Conservation (phyloP, 1,284 basidiomycete species). For the Puccinia novopanici region DNA sequence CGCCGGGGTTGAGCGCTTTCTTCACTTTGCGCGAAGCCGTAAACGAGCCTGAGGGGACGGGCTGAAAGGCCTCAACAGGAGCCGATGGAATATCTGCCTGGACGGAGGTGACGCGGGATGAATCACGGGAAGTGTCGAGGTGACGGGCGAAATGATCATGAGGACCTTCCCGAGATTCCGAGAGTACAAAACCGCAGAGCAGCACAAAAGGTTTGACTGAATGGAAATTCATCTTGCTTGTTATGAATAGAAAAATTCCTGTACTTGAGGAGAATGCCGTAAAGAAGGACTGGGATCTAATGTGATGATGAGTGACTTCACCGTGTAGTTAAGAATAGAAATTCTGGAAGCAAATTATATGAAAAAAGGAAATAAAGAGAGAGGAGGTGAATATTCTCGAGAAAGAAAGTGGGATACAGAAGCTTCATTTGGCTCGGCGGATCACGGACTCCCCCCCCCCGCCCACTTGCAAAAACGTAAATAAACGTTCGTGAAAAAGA, state of each 20-base stretch:
- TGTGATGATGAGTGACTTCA: not conserved
- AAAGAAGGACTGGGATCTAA: not conserved
- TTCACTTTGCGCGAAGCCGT: not conserved
- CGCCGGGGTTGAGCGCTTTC: not conserved
- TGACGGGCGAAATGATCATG: constrained; percentile 5
- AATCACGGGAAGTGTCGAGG: constrained; percentile 6
- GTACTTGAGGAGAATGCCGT: not conserved
- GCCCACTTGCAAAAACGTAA: not conserved
- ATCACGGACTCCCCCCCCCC: not conserved
- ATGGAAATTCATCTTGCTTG: not conserved
- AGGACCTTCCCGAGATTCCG: not conserved
- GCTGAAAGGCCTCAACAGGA: not conserved
- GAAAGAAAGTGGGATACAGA: not conserved
- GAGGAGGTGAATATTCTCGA: not conserved
- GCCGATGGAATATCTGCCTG: not conserved
- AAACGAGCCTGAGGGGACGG: constrained; percentile 6
- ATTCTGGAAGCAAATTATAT: constrained; percentile 1
- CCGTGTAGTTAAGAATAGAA: not conserved
- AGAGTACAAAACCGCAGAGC: constrained; percentile 18
- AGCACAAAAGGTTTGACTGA: constrained; percentile 16
- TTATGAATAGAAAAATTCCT: not conserved
- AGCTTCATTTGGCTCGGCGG: not conserved
- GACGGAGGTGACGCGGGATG: not conserved
- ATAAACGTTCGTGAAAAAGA: not conserved
- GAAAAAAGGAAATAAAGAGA: not conserved